Percentiles rank a stretch among this genome's conserved stretches.
Evolutionary conservation across 805 yeast genomes (phyloP).

Genomic region (Candida anglica): DNA sequence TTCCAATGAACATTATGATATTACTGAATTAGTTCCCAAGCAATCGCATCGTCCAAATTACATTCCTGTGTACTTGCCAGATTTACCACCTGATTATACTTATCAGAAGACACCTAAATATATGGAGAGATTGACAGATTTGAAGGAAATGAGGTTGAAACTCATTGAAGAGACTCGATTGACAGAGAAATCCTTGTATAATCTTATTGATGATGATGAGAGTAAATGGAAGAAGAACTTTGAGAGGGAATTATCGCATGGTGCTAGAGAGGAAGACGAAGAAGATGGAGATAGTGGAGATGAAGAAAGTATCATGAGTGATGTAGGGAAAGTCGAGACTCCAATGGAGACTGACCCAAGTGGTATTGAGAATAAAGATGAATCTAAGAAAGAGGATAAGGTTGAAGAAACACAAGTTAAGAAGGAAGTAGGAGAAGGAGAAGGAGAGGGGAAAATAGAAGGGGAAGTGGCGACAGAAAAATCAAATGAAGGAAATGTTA

Average conservation of each 20-base stretch:
- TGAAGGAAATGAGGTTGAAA: slow-evolving; percentile 63
- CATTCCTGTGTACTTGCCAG: slow-evolving; percentile 78
- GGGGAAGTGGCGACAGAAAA: slow-evolving; percentile 4
- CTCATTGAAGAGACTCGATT: slow-evolving; percentile 76
- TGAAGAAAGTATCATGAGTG: slow-evolving; percentile 21
- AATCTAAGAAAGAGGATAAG: slow-evolving; percentile 1
- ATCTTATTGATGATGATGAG: slow-evolving; percentile 44
- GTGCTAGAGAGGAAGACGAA: slow-evolving; percentile 11
- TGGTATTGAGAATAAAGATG: not conserved
- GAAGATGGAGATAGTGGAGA: slow-evolving; percentile 9
- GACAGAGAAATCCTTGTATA: slow-evolving; percentile 74
- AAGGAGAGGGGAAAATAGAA: slow-evolving; percentile 5
- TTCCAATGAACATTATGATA: slow-evolving; percentile 46
- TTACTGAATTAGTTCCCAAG: slow-evolving; percentile 54
- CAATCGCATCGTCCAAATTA: slow-evolving; percentile 36
- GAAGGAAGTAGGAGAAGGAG: not conserved
- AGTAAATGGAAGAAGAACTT: slow-evolving; percentile 22
- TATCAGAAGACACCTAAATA: slow-evolving; percentile 74
- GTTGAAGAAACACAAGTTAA: not conserved
- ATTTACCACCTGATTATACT: slow-evolving; percentile 91
- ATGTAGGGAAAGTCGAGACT: slow-evolving; percentile 7
- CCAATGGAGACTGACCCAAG: slow-evolving; percentile 3
- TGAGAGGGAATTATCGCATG: slow-evolving; percentile 19
- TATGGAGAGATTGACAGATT: slow-evolving; percentile 60
- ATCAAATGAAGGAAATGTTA: slow-evolving; percentile 5